Evolutionary conservation across 331 rosid species (phyloP), one percentile per base, ranked within the genome.

Genomic region (Rosa hybrid): DNA sequence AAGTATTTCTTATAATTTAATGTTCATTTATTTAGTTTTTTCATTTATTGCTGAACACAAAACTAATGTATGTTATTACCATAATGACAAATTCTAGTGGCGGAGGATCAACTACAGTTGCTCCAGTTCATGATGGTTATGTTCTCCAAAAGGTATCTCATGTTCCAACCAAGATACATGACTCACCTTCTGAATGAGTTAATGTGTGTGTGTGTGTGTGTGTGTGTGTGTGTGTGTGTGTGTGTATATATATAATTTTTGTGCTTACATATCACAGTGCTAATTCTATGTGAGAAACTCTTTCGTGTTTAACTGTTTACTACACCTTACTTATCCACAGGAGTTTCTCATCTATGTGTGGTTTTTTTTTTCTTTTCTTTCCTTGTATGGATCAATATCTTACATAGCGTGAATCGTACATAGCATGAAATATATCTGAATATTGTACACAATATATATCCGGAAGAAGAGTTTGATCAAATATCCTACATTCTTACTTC

Each of bases 71-170:
- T 83, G 21, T 72, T 84, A 72, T 86, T 78, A 53, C 77, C 42
- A 38, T 65, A 77, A 63, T 81, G 60, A 17, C 56, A 34, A 76
- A 70, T 81, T 80, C 71, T 90, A 96, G 99, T 74, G 99, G 99
- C 44, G 99, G 99, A 79, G 99, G 98, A 83, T 96, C 99, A 56
- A 96, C 97, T 42, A 93, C 98, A 67, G 90, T 96, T 85, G 99
- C 96, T 71, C 97, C 99, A 12, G 99, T 96, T 69, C 98, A 93
- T 86, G 99, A 96, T 84, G 99, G 99, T 62, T 96, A 91, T 84
- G 97, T 96, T 87, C 91, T 96, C 84, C 99, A 91, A 80, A 96
- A 96, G 97, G 99, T 96, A 89, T 30, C 71, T 70, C 82, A 20
- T 74, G 42, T 72, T 65, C 41, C 17, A 74, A 49, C 73, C 78